Percentiles rank a stretch among this genome's conserved stretches.
Conservation (phyloP, 179 eudicot genomes). For the Beta lomatogona region DNA sequence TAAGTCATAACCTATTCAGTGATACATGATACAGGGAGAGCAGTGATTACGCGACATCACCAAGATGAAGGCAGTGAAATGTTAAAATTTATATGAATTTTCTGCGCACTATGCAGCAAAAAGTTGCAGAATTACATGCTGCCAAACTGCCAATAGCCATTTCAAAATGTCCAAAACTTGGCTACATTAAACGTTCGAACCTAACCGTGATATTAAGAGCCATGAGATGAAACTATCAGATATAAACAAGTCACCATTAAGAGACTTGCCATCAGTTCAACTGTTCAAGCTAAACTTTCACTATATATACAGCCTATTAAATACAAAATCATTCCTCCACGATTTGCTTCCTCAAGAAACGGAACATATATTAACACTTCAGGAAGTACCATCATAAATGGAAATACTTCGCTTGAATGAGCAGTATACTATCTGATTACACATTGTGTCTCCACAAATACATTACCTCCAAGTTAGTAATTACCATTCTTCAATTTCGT, state of each 20-base stretch:
- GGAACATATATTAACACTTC: not conserved
- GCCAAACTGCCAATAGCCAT: no score
- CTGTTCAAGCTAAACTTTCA: slow-evolving; percentile 1
- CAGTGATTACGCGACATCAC: no score
- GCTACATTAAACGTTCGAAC: not conserved
- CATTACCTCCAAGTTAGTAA: not conserved
- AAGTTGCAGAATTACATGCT: not conserved
- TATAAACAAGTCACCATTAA: not conserved
- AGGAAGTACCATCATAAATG: not conserved
- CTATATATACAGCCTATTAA: slow-evolving; percentile 26
- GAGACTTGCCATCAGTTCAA: slow-evolving; percentile 10
- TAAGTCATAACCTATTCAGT: no score
- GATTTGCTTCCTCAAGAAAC: slow-evolving; percentile 6
- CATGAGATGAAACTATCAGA: not conserved
- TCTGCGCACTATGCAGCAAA: not conserved
- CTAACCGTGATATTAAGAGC: not conserved
- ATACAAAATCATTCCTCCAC: slow-evolving; percentile 2
- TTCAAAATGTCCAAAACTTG: not conserved
- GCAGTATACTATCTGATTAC: not conserved
- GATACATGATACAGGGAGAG: no score
- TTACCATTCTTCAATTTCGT: slow-evolving; percentile 90
- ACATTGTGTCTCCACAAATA: slow-evolving; percentile 6
- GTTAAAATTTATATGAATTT: not conserved
- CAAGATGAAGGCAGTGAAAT: not conserved
- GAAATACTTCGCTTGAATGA: not conserved